Percentiles rank a stretch among this genome's conserved stretches.
These are phyloP conservation scores for Xylaria sp. DNA, from an alignment of 2,329 filamentous ascomycete species.

Conservation along the genomic window DNA sequence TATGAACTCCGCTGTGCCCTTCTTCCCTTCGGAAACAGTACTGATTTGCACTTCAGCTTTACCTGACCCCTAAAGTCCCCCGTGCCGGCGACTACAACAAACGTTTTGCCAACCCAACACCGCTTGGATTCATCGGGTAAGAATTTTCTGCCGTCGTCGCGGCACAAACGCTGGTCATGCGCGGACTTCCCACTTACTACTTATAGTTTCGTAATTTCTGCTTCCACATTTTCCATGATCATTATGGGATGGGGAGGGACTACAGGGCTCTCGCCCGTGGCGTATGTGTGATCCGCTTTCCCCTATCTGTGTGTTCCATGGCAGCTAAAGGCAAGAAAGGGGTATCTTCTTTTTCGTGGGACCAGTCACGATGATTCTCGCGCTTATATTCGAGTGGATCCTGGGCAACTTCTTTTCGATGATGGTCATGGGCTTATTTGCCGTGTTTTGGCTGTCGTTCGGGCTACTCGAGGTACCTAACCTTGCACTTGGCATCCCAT, in stretches of 20 bases:
- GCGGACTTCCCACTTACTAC: not conserved
- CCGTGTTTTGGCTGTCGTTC: slow-evolving; percentile 63
- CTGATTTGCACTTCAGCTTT: slow-evolving; percentile 46
- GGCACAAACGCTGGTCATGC: not conserved
- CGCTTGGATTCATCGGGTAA: slow-evolving; percentile 54
- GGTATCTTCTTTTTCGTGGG: slow-evolving; percentile 57
- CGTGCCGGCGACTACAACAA: slow-evolving; percentile 51
- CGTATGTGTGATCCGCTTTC: slow-evolving; percentile 43
- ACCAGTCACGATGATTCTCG: slow-evolving; percentile 60
- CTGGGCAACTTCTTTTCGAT: slow-evolving; percentile 63
- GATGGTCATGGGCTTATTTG: slow-evolving; percentile 64
- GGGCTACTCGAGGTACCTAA: slow-evolving; percentile 63
- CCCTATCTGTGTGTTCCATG: not conserved
- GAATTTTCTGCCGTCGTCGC: slow-evolving; percentile 25
- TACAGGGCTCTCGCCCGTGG: slow-evolving; percentile 49
- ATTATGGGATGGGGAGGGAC: slow-evolving; percentile 55
- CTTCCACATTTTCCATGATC: slow-evolving; percentile 53
- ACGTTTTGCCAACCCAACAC: slow-evolving; percentile 54
- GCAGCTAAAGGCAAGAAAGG: slow-evolving; percentile 39
- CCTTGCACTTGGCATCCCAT: slow-evolving; percentile 58
- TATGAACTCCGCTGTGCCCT: slow-evolving; percentile 16
- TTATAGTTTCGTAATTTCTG: slow-evolving; percentile 52
- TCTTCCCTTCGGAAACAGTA: not conserved
- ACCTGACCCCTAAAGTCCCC: slow-evolving; percentile 53
- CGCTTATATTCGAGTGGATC: slow-evolving; percentile 64